A percentile compares a stretch with the other conserved stretches of the same genome.
Evolutionary conservation across 805 yeast species (phyloP).

Genomic region (Wickerhamomyces kurtzmanii): DNA sequence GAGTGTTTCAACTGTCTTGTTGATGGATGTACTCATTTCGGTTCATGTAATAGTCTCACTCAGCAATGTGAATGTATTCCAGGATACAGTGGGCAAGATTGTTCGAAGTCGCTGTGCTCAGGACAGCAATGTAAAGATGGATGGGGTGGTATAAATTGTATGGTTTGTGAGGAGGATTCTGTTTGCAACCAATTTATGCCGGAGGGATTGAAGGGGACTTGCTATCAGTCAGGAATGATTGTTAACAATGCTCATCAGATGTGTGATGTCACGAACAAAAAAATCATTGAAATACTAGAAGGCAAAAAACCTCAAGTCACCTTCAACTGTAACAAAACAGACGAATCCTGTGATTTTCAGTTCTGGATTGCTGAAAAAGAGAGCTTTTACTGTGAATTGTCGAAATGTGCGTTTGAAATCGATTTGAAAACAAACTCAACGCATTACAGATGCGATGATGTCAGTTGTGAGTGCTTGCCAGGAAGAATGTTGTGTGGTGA

Average conservation of each 20-base stretch:
- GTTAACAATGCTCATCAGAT: slow-evolving; percentile 78
- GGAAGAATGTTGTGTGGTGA: slow-evolving; percentile 92
- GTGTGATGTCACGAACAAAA: slow-evolving; percentile 90
- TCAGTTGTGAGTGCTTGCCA: slow-evolving; percentile 84
- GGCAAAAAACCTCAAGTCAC: slow-evolving; percentile 89
- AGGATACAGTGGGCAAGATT: slow-evolving; percentile 93
- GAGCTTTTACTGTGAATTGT: slow-evolving; percentile 81
- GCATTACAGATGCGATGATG: slow-evolving; percentile 66
- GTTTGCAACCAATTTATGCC: slow-evolving; percentile 88
- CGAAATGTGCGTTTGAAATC: slow-evolving; percentile 60
- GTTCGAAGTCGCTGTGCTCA: slow-evolving; percentile 76
- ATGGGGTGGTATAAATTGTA: slow-evolving; percentile 94
- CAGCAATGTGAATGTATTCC: slow-evolving; percentile 89
- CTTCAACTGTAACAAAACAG: slow-evolving; percentile 70
- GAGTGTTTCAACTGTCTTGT: slow-evolving; percentile 97
- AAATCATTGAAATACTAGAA: slow-evolving; percentile 68
- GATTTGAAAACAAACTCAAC: slow-evolving; percentile 58
- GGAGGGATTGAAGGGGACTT: slow-evolving; percentile 74
- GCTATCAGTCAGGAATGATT: slow-evolving; percentile 77
- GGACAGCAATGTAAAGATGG: slow-evolving; percentile 67
- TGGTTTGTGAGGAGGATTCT: slow-evolving; percentile 61
- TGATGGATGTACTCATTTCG: slow-evolving; percentile 83
- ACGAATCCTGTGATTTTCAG: slow-evolving; percentile 73
- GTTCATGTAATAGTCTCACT: slow-evolving; percentile 76
- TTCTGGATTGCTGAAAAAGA: slow-evolving; percentile 92